Percentiles rank a stretch among this genome's conserved stretches.
These are phyloP conservation scores for Acanthamoeba lenticulata DNA, from an alignment of 208 protist species.

Conservation along the genomic window DNA sequence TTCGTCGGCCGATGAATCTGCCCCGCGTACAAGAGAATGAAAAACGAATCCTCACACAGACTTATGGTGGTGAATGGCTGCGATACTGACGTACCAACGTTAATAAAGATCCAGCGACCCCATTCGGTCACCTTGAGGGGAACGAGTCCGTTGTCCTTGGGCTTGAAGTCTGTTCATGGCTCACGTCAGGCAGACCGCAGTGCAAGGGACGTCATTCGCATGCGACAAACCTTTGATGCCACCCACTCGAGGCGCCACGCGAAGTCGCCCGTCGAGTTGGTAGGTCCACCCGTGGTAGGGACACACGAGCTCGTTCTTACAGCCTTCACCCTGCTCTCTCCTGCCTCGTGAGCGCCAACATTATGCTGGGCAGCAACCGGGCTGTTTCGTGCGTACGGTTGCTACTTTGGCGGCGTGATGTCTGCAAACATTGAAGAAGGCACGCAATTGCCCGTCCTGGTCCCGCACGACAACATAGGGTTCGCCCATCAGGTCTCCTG, in stretches of 20 bases:
- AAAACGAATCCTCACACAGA: neutral
- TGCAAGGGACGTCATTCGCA: neutral
- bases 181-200: neutral
- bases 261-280: constrained; percentile 27
- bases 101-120: constrained; percentile 36
- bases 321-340: constrained; percentile 31
- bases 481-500: neutral
- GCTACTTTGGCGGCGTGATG: constrained; percentile 34
- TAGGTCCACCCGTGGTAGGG: constrained; percentile 69
- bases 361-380: neutral
- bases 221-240: constrained; percentile 44
- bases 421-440: constrained; percentile 65
- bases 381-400: neutral
- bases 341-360: neutral
- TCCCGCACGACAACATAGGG: constrained; percentile 50
- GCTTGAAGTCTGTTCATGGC: constrained; percentile 52
- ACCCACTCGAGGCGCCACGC: neutral
- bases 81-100: neutral
- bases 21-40: neutral
- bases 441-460: neutral
- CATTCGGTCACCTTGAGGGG: neutral
- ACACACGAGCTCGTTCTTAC: constrained; percentile 38
- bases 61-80: neutral
- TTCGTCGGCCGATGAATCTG: neutral
- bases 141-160: constrained; percentile 19